Evolutionary conservation across 2,329 filamentous ascomycete species (phyloP).

Genomic region (Didymosphaeria variabile): DNA sequence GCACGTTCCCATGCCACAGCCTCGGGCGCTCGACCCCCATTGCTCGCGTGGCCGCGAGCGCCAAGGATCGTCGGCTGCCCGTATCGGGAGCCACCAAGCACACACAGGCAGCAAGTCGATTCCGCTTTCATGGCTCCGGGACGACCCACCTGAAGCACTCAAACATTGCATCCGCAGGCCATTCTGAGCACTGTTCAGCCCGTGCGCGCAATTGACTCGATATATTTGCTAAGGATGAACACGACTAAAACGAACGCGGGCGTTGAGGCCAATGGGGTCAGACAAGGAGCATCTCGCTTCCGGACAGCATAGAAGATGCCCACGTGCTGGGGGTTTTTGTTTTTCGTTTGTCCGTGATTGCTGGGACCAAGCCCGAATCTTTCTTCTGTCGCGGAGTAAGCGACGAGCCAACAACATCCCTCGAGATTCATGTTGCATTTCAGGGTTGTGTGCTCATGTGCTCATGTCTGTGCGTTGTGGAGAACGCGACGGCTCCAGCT

Average conservation of each 20-base stretch:
- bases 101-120: conserved; percentile 21
- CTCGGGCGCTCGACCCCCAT: conserved; percentile 24
- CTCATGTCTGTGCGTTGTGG: conserved; percentile 39
- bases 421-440: conserved; percentile 30
- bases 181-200: neutral
- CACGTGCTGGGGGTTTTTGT: conserved; percentile 8
- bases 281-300: conserved; percentile 11
- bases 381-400: conserved; percentile 14
- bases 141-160: conserved; percentile 13
- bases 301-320: conserved; percentile 3
- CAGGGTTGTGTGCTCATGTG: conserved; percentile 41
- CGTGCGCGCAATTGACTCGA: neutral
- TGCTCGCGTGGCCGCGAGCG: conserved; percentile 25
- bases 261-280: conserved; percentile 1
- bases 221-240: neutral
- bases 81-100: conserved; percentile 15
- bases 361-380: neutral
- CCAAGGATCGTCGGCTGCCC: conserved; percentile 23
- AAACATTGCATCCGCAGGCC: neutral
- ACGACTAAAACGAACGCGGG: neutral
- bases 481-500: conserved; percentile 26
- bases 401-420: conserved; percentile 27
- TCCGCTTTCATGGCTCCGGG: conserved; percentile 26
- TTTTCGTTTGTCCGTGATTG: conserved; percentile 9
- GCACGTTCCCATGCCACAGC: conserved; percentile 26